Conservation (phyloP, 2,329 filamentous ascomycete genomes). For the Fusarium austroafricanum region DNA sequence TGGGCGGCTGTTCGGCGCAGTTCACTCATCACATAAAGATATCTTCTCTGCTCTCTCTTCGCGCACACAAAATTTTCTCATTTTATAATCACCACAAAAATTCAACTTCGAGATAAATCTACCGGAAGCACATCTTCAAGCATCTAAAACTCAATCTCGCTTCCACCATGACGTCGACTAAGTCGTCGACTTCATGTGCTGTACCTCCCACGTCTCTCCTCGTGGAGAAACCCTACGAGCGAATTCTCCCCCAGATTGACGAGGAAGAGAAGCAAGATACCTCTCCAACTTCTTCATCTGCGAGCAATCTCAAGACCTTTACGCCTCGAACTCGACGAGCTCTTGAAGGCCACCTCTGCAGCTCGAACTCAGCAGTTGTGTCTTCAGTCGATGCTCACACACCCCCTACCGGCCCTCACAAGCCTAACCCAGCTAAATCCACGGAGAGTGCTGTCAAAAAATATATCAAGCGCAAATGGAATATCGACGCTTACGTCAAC, state of each 20-base stretch:
- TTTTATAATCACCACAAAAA: background rate
- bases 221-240: conserved; percentile 13
- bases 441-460: background rate
- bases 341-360: conserved; percentile 3
- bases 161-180: conserved; percentile 18
- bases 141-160: background rate
- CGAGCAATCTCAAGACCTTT: background rate
- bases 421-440: background rate
- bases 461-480: background rate
- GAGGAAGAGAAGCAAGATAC: background rate
- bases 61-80: background rate
- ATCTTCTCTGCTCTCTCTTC: background rate
- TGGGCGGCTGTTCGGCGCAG: background rate
- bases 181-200: conserved; percentile 11
- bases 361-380: background rate
- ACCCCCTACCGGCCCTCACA: conserved; percentile 12
- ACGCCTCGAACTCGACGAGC: conserved; percentile 1
- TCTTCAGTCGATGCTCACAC: conserved; percentile 30
- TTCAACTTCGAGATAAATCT: background rate
- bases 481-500: background rate
- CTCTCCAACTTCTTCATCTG: background rate
- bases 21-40: background rate
- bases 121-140: background rate
- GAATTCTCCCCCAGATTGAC: background rate
- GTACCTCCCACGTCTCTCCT: conserved; percentile 35